These are phyloP conservation scores for Fraxinus angustifolia DNA, from an alignment of 305 asterid genomes.

Conservation along the genomic window DNA sequence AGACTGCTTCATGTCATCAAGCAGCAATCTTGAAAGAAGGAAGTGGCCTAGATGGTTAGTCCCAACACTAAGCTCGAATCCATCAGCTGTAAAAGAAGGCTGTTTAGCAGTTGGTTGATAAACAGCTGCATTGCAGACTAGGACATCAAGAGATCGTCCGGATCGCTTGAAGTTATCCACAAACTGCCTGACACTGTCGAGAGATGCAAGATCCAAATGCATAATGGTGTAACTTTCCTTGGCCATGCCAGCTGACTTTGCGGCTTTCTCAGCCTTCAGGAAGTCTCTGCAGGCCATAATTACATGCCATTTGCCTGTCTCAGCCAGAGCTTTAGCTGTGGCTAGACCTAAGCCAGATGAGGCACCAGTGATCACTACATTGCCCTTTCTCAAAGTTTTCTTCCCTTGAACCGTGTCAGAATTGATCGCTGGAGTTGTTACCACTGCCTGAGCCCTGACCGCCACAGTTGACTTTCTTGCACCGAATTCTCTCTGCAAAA, in stretches of 20 bases:
- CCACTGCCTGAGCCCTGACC: slow-evolving; percentile 52
- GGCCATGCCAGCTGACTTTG: slow-evolving; percentile 70
- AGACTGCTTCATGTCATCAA: slow-evolving; percentile 72
- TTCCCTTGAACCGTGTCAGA: slow-evolving; percentile 52
- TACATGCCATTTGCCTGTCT: slow-evolving; percentile 85
- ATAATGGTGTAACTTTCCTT: slow-evolving; percentile 78
- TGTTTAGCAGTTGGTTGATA: slow-evolving; percentile 85
- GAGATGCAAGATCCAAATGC: slow-evolving; percentile 87
- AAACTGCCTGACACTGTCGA: slow-evolving; percentile 86
- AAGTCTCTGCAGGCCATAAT: slow-evolving; percentile 95
- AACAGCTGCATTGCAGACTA: slow-evolving; percentile 90
- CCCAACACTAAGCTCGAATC: slow-evolving; percentile 93
- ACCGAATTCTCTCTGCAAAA: slow-evolving; percentile 38
- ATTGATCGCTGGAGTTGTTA: slow-evolving; percentile 54
- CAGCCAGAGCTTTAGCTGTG: slow-evolving; percentile 76
- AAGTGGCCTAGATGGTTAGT: slow-evolving; percentile 93
- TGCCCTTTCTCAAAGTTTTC: slow-evolving; percentile 75
- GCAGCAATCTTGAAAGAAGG: slow-evolving; percentile 76
- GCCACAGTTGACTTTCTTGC: slow-evolving; percentile 29
- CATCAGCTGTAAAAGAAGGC: slow-evolving; percentile 84
- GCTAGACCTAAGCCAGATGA: slow-evolving; percentile 93
- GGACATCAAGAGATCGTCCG: slow-evolving; percentile 65
- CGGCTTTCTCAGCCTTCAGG: slow-evolving; percentile 80
- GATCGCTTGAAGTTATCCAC: slow-evolving; percentile 63
- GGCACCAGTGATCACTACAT: slow-evolving; percentile 76